Evolutionary conservation across 208 protist species (phyloP).

Genomic region (Wallacemonas sp.): DNA sequence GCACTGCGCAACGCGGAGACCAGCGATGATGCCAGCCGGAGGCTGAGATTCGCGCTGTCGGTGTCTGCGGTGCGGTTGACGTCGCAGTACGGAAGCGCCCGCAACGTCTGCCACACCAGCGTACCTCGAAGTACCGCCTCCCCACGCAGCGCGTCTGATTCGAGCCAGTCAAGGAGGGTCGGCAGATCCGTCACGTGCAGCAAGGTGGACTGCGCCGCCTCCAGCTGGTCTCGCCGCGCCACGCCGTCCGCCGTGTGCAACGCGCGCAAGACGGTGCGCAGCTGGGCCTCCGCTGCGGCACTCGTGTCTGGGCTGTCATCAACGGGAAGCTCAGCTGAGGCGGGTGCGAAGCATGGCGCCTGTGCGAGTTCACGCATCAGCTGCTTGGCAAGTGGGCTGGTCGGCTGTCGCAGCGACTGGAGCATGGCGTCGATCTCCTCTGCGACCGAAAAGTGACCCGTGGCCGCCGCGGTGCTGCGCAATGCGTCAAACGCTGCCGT

Average conservation of each 20-base stretch:
- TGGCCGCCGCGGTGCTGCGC: neutral
- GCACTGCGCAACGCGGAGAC: neutral
- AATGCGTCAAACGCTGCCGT: constrained; percentile 13
- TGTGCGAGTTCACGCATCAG: neutral
- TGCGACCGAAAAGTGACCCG: constrained; percentile 19
- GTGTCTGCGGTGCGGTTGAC: too few relatives aligned
- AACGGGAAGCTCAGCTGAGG: too few relatives aligned
- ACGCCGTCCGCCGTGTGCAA: neutral
- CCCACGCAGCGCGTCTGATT: neutral
- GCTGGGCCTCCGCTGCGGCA: neutral
- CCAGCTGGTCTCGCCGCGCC: neutral
- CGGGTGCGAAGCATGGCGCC: neutral
- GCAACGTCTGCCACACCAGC: neutral
- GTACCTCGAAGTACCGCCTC: neutral
- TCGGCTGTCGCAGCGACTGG: neutral
- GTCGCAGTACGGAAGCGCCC: neutral
- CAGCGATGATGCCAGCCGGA: neutral
- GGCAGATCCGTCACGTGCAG: neutral
- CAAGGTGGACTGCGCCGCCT: neutral
- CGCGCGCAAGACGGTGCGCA: neutral
- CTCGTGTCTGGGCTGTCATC: too few relatives aligned
- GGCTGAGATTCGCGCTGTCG: too few relatives aligned
- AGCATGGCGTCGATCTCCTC: neutral
- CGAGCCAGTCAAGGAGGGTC: neutral
- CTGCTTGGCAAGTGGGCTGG: neutral